Evolutionary conservation across 352 stramenopile genomes (phyloP), one percentile per base, ranked within the genome.

Genomic region (Phytophthora europaea): DNA sequence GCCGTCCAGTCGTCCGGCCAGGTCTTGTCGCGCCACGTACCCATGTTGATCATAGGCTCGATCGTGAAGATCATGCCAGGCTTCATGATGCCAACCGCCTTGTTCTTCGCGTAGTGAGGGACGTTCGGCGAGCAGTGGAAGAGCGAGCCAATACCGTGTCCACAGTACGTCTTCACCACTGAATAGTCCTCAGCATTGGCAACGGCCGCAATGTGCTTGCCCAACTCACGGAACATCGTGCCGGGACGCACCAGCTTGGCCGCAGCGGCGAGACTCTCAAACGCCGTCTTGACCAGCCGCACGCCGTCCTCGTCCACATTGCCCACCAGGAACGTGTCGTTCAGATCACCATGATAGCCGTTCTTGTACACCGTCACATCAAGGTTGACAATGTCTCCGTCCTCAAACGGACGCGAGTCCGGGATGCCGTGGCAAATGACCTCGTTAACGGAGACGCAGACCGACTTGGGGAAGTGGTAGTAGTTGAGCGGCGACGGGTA

Each of bases 41-140:
- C 98, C n/a, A 98, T 80, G 83, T 99, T 99, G 75, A 99, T 99
- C 98, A 99, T 99, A 9, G 98, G 98, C 76, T 99, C 98, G 62
- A 99, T 99, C 0, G 98, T 99, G 82, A 99, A 99, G 50, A 99
- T 98, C 84, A 99, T 97, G 28, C 98, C 98, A 3, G 93, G 90
- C 70, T 98, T 98, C 95, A 99, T 99, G 23, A 99, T 96, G 36
- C 98, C 98, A 47, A 95, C 85, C 26, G 97, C 95, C 81, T 99
- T 99, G 75, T 99, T 99, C 83, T 99, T 99, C 15, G 94, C 88
- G 76, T 99, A 99, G 76, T 99, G 98, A 18, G 97, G 97, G 5
- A 99, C 88, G 67, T 99, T 99, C 0, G 98, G 98, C 22, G 93
- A 84, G 54, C 94, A 98, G 81, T 99, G 98, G 76, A 99, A 99